Evolutionary conservation across 306 rosid genomes (phyloP), one percentile per base, ranked within the genome.

Genomic region (Corylus avellana): DNA sequence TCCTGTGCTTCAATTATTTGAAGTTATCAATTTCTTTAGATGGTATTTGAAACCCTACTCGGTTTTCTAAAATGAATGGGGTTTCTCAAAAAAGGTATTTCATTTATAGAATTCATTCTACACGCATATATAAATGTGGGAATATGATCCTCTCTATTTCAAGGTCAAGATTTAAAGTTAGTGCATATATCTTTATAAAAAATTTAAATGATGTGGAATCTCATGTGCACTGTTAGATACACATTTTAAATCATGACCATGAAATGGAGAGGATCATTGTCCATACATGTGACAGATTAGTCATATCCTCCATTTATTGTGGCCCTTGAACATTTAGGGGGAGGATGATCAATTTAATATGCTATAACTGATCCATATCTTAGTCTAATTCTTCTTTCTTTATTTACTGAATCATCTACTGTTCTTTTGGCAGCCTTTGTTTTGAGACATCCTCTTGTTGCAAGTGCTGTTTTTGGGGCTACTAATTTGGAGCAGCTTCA

Each of bases 391-490:
- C 70, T 78, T 82, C 27, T 68, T 57, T 48, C 51, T 74, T 75
- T 63, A 4, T 37, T 27, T 18, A 18, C 44, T 22, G 10, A 10
- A 17, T 9, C 4, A 62, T 70, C 27, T 66, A 72, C 79, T 9
- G 12, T 67, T 67, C 72, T 37, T 86, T 79, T 73, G 66, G 84
- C 93, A 95, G 99, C 96, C 51, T 95, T 95, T 88, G 98, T 90
- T 70, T 89, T 90, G 94, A 89, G 86, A 76, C 93, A 89, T 76
- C 96, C 98, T 75, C 96, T 93, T 14, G 98, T 95, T 35, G 97
- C 90, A 39, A 93, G 98, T 81, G 90, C 83, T 12, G 64, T 93
- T 70, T 91, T 91, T 81, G 99, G 98, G 72, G 98, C 91, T 63
- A 91, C 99, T 35, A 89, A 86, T 87, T 79, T 91, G 63, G 81